Evolutionary conservation across 2,329 filamentous ascomycete species (phyloP), one percentile per base, ranked within the genome.

Genomic region (Cryphonectria japonica): DNA sequence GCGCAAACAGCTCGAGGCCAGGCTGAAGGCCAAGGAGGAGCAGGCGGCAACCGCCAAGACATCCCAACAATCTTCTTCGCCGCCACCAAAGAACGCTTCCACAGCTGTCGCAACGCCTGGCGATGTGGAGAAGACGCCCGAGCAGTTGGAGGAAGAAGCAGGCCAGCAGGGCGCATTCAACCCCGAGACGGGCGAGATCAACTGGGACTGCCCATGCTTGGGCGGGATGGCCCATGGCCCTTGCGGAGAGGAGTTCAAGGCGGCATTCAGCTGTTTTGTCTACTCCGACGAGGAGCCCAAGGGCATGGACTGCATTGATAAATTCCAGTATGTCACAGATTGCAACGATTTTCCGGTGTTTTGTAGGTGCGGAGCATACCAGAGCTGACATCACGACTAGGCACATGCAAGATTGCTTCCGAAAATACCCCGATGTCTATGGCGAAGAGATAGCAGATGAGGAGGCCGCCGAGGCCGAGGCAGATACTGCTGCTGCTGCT

Each of bases 241-340:
- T 68, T 99, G 96, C 80, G 96, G 96, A 64, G 93, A 97, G 80
- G 91, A 98, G 78, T 99, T 99, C 88, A 94, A 92, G 85, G 91
- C 91, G 34, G 96, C 96, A 0, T 99, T 99, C 78, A 97, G 94
- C 88, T 99, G 96, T 84, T 99, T 99, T 78, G 94, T 99, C n/a
- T 96, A 91, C 84, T 97, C 93, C 3, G 90, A 89, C 59, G 93
- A 97, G 80, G 96, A 99, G 80, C 95, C 95, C 50, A 99, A 99
- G 89, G 95, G 95, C 67, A 95, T 97, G 85, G 94, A 98, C 80
- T 98, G 95, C 84, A 96, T 98, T 78, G 94, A 97, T 39, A 97
- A 96, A 84, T 98, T 98, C 87, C 95, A 97, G 94, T 96, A 86
- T 63, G 92, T 87, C 62, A 46, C 14, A 14, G 9, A 71, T 34